Evolutionary conservation across 345 rosid species (phyloP), one percentile per base, ranked within the genome.

Genomic region (Citrus reticulata): DNA sequence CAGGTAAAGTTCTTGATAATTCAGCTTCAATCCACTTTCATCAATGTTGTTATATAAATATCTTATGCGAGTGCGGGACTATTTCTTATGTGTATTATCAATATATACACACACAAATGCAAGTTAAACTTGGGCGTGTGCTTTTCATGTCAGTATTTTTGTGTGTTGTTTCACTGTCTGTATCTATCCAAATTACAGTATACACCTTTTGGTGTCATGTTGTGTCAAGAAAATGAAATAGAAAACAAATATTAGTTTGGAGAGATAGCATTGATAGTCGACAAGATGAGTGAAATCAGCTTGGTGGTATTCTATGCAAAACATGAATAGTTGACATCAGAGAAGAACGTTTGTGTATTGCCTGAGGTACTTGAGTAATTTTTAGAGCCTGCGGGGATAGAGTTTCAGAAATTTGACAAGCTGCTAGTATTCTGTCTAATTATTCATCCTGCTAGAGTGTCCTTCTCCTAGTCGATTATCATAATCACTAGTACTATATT

Each of bases 1-100:
- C 95, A 97, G 98, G 99, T 97, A 82, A 82, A 61, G 65, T 68
- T 83, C 77, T 73, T 59, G 35, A n/a, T 62, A 66, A 54, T 58
- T 51, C 49, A 49, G 24, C 55, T 72, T 79, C 32, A 30, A 29
- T 29, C 62, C 55, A 42, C 22, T 60, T 62, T 22, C 58, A 20
- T 32, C 55, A 75, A 75, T 55, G 13, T 27, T 46, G 70, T 63
- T 70, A 55, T 37, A 51, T 29, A 74, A 22, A 67, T 65, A 49
- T 63, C 17, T 61, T 58, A 40, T 10, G 13, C n/a, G 62, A 74
- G 49, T 60, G 29, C 37, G 10, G 76, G 24, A 30, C 17, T 51
- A 19, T 29, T 17, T 54, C 54, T 60, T 46, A 25, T 42, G 49
- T 42, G 30, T 60, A 65, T 49, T 22, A 65, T 25, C 3, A 24